Percentiles rank a stretch among this genome's conserved stretches.
Conservation (phyloP, 768 basidiomycete genomes). For the Tephrocybe rancida region DNA sequence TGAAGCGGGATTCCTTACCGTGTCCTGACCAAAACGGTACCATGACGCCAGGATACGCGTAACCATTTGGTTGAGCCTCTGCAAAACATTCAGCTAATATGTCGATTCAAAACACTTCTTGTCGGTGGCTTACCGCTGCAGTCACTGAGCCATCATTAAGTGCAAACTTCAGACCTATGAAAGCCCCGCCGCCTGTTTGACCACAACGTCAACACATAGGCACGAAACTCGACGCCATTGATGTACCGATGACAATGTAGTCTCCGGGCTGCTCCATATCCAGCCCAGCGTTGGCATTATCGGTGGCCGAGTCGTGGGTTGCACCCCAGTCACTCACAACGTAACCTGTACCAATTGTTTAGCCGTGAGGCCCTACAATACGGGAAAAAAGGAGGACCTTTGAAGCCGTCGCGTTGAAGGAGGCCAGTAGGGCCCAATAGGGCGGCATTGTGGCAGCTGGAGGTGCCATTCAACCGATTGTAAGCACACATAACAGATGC, state of each 20-base stretch:
- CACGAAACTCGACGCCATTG: not conserved
- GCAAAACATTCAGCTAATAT: not conserved
- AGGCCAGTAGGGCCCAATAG: conserved; percentile 44
- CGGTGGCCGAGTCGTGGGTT: conserved; percentile 46
- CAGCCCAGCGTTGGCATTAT: conserved; percentile 49
- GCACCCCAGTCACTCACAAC: conserved; percentile 59
- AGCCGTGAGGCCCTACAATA: too few relatives aligned
- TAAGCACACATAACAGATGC: conserved; percentile 54
- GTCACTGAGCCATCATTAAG: conserved; percentile 38
- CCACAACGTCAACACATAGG: not conserved
- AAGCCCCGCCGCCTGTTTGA: conserved; percentile 39
- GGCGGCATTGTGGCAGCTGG: conserved; percentile 62
- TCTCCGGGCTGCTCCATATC: conserved; percentile 58
- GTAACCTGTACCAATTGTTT: conserved; percentile 34
- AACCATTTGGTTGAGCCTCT: conserved; percentile 51
- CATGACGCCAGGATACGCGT: conserved; percentile 45
- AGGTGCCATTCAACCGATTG: conserved; percentile 61
- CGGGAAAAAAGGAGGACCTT: conserved; percentile 29
- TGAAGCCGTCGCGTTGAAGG: conserved; percentile 42
- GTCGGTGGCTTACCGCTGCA: conserved; percentile 23
- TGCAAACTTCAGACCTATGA: conserved; percentile 31
- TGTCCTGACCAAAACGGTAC: conserved; percentile 51
- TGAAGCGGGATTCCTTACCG: conserved; percentile 24
- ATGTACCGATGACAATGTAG: conserved; percentile 43
- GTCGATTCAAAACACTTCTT: not conserved